Evolutionary conservation across 2,329 filamentous ascomycete genomes (phyloP).

Genomic region (Curvularia sp.): DNA sequence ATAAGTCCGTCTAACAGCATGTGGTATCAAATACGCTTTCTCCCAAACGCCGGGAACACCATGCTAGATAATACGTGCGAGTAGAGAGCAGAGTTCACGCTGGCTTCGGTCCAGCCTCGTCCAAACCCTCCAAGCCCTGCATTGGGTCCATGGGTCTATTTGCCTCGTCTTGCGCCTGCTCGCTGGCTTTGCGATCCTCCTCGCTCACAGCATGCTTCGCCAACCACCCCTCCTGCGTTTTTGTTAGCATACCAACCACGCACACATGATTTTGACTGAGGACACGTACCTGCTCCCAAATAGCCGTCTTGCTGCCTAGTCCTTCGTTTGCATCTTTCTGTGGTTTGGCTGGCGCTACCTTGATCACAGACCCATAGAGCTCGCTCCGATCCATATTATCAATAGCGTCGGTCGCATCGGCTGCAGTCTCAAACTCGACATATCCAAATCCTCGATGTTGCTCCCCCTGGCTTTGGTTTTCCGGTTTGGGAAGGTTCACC

Average conservation of each 20-base stretch:
- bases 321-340: slow-evolving; percentile 89
- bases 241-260: slow-evolving; percentile 20
- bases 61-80: slow-evolving; percentile 7
- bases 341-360: slow-evolving; percentile 88
- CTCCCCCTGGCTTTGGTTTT: slow-evolving; percentile 78
- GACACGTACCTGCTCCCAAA: slow-evolving; percentile 90
- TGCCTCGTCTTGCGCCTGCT: slow-evolving; percentile 60
- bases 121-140: slow-evolving; percentile 91
- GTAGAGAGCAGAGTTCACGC: slow-evolving; percentile 55
- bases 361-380: slow-evolving; percentile 89
- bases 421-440: slow-evolving; percentile 86
- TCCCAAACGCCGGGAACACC: slow-evolving; percentile 33
- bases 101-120: slow-evolving; percentile 89
- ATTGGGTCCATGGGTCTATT: slow-evolving; percentile 80
- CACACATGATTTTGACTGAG: slow-evolving; percentile 4
- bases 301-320: slow-evolving; percentile 87
- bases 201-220: slow-evolving; percentile 85
- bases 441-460: slow-evolving; percentile 93
- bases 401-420: slow-evolving; percentile 92
- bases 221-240: slow-evolving; percentile 83
- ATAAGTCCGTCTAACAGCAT: slow-evolving; percentile 4
- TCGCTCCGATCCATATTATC: slow-evolving; percentile 99
- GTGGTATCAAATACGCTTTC: slow-evolving; percentile 19
- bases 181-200: slow-evolving; percentile 72
- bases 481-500: slow-evolving; percentile 87